Percentiles rank a stretch among this genome's conserved stretches.
These are phyloP conservation scores for Syzygium grande DNA, from an alignment of 345 rosid genomes.

Conservation along the genomic window DNA sequence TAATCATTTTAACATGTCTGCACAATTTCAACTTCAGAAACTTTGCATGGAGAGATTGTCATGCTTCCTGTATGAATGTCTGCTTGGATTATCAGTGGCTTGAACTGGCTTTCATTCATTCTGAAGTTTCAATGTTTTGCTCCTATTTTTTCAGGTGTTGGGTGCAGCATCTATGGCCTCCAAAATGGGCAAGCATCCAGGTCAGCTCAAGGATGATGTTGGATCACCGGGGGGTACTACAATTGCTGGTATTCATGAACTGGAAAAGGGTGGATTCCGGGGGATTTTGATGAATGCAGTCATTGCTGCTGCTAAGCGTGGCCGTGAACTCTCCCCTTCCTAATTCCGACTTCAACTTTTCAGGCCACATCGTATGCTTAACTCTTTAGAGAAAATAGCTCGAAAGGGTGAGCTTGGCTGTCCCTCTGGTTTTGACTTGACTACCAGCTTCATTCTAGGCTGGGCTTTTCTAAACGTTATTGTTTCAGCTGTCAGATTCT, in stretches of 20 bases:
- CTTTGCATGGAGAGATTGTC: background rate
- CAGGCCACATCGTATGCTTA: background rate
- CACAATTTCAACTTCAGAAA: background rate
- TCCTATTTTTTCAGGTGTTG: slow-evolving; percentile 40
- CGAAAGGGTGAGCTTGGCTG: background rate
- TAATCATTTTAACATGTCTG: background rate
- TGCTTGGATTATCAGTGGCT: background rate
- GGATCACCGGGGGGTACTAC: slow-evolving; percentile 93
- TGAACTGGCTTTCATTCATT: background rate
- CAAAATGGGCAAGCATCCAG: slow-evolving; percentile 81
- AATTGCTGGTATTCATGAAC: slow-evolving; percentile 75
- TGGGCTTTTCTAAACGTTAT: background rate
- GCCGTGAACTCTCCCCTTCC: slow-evolving; percentile 57
- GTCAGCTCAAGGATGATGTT: slow-evolving; percentile 88
- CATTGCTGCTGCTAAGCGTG: slow-evolving; percentile 70
- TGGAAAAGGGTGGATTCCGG: slow-evolving; percentile 84
- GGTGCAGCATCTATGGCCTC: slow-evolving; percentile 86
- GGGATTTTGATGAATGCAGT: slow-evolving; percentile 87
- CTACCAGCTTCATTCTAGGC: background rate
- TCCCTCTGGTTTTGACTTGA: background rate
- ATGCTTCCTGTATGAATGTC: background rate
- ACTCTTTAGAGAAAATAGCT: background rate
- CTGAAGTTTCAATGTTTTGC: background rate
- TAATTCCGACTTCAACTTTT: slow-evolving; percentile 3
- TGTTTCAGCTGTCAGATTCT: background rate